A percentile compares a stretch with the other conserved stretches of the same genome.
Conservation (phyloP, 176 grass and related monocot species). For the Ensete ventricosum region DNA sequence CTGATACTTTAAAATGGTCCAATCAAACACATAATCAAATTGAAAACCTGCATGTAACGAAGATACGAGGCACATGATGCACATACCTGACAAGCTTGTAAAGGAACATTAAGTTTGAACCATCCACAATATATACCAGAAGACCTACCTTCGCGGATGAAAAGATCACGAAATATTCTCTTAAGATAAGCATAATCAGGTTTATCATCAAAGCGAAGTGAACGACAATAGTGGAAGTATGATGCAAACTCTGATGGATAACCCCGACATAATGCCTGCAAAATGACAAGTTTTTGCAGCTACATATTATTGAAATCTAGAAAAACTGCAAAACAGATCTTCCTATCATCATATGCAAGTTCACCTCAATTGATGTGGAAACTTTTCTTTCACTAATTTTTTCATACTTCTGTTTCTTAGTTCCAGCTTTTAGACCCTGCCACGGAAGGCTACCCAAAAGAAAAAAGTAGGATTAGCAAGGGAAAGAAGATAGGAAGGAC, state of each 20-base stretch:
- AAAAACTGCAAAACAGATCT: neutral
- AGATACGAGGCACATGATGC: neutral
- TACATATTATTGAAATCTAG: neutral
- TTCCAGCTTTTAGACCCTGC: constrained; percentile 13
- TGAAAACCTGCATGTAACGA: constrained; percentile 10
- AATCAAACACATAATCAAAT: constrained; percentile 27
- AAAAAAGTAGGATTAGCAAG: neutral
- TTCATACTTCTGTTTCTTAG: constrained; percentile 13
- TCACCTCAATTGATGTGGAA: constrained; percentile 17
- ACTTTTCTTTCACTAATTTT: constrained; percentile 12
- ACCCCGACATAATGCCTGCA: constrained; percentile 3
- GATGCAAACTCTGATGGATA: constrained; percentile 16
- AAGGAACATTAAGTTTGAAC: neutral
- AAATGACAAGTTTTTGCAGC: neutral
- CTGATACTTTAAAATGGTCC: constrained; percentile 25
- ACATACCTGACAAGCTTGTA: neutral
- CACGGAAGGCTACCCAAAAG: neutral
- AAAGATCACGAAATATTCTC: constrained; percentile 11
- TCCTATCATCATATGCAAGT: neutral
- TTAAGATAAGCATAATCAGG: constrained; percentile 15
- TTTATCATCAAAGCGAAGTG: constrained; percentile 8
- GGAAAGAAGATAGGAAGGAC: neutral
- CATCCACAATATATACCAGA: neutral
- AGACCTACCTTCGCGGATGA: constrained; percentile 1
- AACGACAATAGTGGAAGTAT: constrained; percentile 13